These are phyloP conservation scores for Tetracladium marchalianum DNA, from an alignment of 495 filamentous ascomycete species.

Conservation along the genomic window DNA sequence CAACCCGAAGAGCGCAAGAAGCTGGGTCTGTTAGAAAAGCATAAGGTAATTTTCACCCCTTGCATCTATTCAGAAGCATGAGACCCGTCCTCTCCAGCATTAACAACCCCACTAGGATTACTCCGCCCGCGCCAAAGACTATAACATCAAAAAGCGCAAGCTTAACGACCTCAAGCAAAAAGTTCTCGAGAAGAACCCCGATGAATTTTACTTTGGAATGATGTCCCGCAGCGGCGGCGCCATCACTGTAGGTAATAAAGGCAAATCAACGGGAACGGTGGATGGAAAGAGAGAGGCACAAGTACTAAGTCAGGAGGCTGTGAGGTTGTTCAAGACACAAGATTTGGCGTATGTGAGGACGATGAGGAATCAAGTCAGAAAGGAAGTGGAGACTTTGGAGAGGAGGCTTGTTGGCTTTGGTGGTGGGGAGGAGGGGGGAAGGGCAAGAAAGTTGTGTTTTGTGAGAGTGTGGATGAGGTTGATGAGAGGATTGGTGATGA, in stretches of 20 bases:
- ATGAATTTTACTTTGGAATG: conserved; percentile 97
- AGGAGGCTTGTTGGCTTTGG: conserved; percentile 26
- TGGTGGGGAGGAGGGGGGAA: neutral
- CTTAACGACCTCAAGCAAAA: conserved; percentile 71
- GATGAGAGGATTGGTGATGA: conserved; percentile 1
- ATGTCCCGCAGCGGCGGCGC: conserved; percentile 34
- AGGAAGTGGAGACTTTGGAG: conserved; percentile 33
- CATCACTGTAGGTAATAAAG: conserved; percentile 10
- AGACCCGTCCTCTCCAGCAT: conserved; percentile 18
- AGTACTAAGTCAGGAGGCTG: conserved; percentile 54
- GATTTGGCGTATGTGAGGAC: conserved; percentile 81
- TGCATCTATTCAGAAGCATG: too few relatives aligned
- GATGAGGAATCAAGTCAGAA: conserved; percentile 38
- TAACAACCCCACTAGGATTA: conserved; percentile 56
- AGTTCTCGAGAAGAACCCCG: conserved; percentile 79
- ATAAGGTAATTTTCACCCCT: conserved; percentile 70
- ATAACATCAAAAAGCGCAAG: conserved; percentile 73
- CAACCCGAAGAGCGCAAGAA: conserved; percentile 74
- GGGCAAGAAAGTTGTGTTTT: conserved; percentile 18
- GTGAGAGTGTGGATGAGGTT: conserved; percentile 12
- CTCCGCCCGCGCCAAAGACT: conserved; percentile 79
- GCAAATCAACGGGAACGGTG: conserved; percentile 34
- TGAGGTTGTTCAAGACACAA: conserved; percentile 90
- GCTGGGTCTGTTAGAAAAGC: conserved; percentile 82
- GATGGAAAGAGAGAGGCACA: conserved; percentile 56